Evolutionary conservation across 176 grass and related monocot genomes (phyloP), one percentile per base, ranked within the genome.

Genomic region (Echinochloa phyllopogon): DNA sequence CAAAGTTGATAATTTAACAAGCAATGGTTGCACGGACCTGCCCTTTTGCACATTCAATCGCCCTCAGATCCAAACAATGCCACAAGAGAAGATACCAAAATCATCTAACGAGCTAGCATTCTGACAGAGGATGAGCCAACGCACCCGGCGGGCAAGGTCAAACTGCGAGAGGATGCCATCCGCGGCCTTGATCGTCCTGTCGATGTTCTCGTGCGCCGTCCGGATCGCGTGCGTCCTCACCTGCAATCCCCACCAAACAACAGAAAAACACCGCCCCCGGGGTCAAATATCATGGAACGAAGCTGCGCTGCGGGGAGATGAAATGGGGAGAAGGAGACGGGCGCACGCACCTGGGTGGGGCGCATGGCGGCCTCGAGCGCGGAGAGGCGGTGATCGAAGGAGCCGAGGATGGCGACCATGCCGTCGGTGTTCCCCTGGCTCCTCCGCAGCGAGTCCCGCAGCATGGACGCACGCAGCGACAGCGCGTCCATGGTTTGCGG

Each of bases 321-420:
- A 12, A 65, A 84, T 17, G 27, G 20, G 29, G 14, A 12, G 45
- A 33, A 20, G 37, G 69, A 15, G 3, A 3, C 3, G 62, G 4
- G 1, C 1, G 45, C 23, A 93, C 57, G 57, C 25, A 3, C 96
- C 93, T 95, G 96, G 23, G 88, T 94, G 83, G 96, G 96, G 55
- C 96, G 96, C 93, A 95, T 95, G 66, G 87, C 89, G 33, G 93
- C 89, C 86, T 98, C 96, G 73, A 98, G 91, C 65, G 87, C 91
- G 61, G 96, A 98, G 83, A 95, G 93, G 76, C 89, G 96, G 83
- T 98, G 93, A 80, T 95, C 96, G 86, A 98, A 95, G 85, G 96
- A 94, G 18, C 96, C 96, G 80, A 98, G 89, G 83, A 92, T 95
- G 64, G 89, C n/a, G 23, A 98, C 93, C 93, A 94, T 95, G 69